Evolutionary conservation across 345 rosid genomes (phyloP), one percentile per base, ranked within the genome.

Genomic region (Brassica nigra): DNA sequence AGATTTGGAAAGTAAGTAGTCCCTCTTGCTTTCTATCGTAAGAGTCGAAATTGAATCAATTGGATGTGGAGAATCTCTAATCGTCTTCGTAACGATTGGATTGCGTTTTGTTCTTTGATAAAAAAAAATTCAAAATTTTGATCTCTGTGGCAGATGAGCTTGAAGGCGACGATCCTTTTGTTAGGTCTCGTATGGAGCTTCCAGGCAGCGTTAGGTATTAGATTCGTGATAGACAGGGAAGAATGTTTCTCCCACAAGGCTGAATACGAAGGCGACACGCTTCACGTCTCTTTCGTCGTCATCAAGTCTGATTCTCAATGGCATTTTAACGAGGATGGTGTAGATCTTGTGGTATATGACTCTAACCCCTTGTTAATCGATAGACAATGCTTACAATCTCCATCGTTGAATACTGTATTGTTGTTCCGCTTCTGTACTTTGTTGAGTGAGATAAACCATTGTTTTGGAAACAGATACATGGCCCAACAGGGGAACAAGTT

Each of bases 221-320:
- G 91, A 84, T 86, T 89, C 66, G 88, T 85, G 69, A 84, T 90
- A 52, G 90, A 90, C 66, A 80, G 84, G 71, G 92, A 87, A 81
- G 92, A 89, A 70, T 86, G 95, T 72, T 73, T 88, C 85, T 86
- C 91, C 57, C 86, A 89, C 73, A 88, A 89, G 49, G 88, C 86
- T 74, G 81, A 89, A 59, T 87, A 75, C 62, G 90, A 89, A 81
- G 93, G 96, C 0, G 92, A 89, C 75, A 87, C 86, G 2, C 87
- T 89, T 79, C 92, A 88, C 72, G 82, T 84, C 67, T 91, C 96
- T 12, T 91, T 91, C 65, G 96, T 87, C 15, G 89, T 91, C 28
- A 74, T 88, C 15, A 87, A 88, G 83, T 82, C 86, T 62, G 89
- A 89, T 34, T 77, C 89, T 10, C 86, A 88, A 2, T 89, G 92